A percentile compares a stretch with the other conserved stretches of the same genome.
phyloP scores from a whole-genome alignment of 2,329 filamentous ascomycete genomes.

The Fusarium sp. region DNA sequence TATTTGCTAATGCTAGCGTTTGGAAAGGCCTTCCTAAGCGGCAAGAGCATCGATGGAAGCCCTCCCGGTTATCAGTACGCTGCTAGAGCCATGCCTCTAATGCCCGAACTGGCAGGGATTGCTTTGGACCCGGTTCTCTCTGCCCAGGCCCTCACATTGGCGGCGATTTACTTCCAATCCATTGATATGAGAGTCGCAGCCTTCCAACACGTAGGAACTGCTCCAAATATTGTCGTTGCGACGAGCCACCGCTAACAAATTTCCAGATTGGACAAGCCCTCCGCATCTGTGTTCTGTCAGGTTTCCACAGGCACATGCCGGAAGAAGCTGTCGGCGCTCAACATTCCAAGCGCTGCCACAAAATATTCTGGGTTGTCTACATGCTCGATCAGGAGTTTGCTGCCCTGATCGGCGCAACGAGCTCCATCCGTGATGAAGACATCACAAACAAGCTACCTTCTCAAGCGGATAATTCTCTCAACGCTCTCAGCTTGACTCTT shows the following conservation, averaged over 20 bases:
- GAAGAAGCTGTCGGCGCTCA: constrained; percentile 39
- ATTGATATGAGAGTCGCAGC: constrained; percentile 58
- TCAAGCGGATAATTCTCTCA: constrained; percentile 47
- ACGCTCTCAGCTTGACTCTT: constrained; percentile 45
- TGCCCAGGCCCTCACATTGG: constrained; percentile 52
- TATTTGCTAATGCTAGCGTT: constrained; percentile 54
- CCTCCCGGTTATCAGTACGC: constrained; percentile 58
- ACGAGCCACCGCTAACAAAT: neutral
- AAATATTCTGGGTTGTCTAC: constrained; percentile 52
- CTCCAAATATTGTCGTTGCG: rapidly evolving
- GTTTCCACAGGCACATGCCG: constrained; percentile 49
- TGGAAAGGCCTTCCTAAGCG: constrained; percentile 51
- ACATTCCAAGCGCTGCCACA: constrained; percentile 49
- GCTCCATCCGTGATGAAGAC: constrained; percentile 50
- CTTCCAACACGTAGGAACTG: constrained; percentile 54
- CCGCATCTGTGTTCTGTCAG: constrained; percentile 52
- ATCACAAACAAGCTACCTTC: constrained; percentile 51
- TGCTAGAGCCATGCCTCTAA: constrained; percentile 55
- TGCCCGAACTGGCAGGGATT: constrained; percentile 53
- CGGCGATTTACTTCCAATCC: constrained; percentile 58
- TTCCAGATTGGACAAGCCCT: constrained; percentile 52
- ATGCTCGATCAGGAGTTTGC: constrained; percentile 50
- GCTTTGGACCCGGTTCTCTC: constrained; percentile 42
- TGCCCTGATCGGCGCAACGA: constrained; percentile 48
- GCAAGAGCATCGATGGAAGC: constrained; percentile 44